A percentile compares a stretch with the other conserved stretches of the same genome.
These are phyloP conservation scores for Cardamine chenopodiifolia DNA, from an alignment of 345 rosid species.

Conservation along the genomic window DNA sequence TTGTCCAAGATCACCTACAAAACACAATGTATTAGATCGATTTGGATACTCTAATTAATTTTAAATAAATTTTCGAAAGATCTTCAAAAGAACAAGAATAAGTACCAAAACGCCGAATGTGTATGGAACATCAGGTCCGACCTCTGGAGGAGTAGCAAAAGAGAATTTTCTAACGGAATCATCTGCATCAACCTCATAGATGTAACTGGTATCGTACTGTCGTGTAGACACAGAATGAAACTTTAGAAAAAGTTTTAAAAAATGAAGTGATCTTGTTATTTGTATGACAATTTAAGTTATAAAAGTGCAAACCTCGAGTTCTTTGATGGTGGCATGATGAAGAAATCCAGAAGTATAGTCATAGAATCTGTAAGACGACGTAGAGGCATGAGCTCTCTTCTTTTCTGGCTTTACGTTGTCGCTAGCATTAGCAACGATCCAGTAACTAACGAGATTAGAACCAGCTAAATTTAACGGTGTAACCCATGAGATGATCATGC, in stretches of 20 bases:
- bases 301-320: conserved; percentile 45
- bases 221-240: not conserved
- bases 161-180: conserved; percentile 50
- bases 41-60: not conserved
- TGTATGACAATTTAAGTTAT: not conserved
- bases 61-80: not conserved
- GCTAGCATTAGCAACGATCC: conserved; percentile 33
- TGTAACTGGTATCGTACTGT: conserved; percentile 52
- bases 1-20: conserved; percentile 68
- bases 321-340: conserved; percentile 48
- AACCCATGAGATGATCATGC: conserved; percentile 54
- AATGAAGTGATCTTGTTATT: not conserved
- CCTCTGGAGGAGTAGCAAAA: conserved; percentile 58
- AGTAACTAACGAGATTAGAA: conserved; percentile 44
- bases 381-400: conserved; percentile 37
- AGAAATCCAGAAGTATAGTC: conserved; percentile 52
- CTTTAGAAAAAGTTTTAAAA: not conserved
- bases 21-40: not conserved
- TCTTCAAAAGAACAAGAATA: not conserved
- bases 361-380: conserved; percentile 44
- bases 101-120: conserved; percentile 72
- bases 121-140: conserved; percentile 70
- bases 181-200: no score
- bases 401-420: not conserved
- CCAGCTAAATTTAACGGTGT: conserved; percentile 42